phyloP scores from a whole-genome alignment of 352 stramenopile genomes.

The Phytopythium aichiense region DNA sequence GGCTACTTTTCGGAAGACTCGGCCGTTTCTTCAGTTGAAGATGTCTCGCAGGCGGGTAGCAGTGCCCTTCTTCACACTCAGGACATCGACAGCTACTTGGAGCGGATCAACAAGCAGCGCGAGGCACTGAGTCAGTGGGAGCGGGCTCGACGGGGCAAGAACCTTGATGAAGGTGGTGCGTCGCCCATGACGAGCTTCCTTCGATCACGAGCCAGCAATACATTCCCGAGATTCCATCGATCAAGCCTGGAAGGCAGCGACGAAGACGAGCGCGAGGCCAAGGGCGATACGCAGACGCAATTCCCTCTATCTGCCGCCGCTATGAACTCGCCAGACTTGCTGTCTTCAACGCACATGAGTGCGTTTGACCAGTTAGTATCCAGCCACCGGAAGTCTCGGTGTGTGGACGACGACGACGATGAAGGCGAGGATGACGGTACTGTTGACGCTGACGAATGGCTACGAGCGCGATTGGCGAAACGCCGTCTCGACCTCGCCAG shows the following conservation, averaged over 20 bases:
- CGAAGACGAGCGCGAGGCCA: background rate
- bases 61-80: constrained; percentile 38
- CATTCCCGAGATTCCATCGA: background rate
- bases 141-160: constrained; percentile 9
- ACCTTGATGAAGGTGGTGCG: background rate
- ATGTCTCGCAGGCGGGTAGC: constrained; percentile 4
- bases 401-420: constrained; percentile 6
- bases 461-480: constrained; percentile 1
- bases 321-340: constrained; percentile 34
- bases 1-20: background rate
- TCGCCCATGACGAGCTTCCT: constrained; percentile 1
- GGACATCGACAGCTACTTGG: constrained; percentile 48
- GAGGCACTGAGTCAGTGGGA: constrained; percentile 49
- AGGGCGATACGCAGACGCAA: constrained; percentile 20
- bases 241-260: constrained; percentile 11
- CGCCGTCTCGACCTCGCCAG: background rate
- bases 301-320: constrained; percentile 18
- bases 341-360: constrained; percentile 19
- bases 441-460: constrained; percentile 3
- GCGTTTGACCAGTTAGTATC: constrained; percentile 6
- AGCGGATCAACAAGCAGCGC: constrained; percentile 45
- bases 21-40: background rate
- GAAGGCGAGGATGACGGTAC: background rate
- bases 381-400: constrained; percentile 1
- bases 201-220: background rate